Evolutionary conservation across 1,284 basidiomycete genomes (phyloP), one percentile per base, ranked within the genome.

Genomic region (Fomitiporia mediterranea): DNA sequence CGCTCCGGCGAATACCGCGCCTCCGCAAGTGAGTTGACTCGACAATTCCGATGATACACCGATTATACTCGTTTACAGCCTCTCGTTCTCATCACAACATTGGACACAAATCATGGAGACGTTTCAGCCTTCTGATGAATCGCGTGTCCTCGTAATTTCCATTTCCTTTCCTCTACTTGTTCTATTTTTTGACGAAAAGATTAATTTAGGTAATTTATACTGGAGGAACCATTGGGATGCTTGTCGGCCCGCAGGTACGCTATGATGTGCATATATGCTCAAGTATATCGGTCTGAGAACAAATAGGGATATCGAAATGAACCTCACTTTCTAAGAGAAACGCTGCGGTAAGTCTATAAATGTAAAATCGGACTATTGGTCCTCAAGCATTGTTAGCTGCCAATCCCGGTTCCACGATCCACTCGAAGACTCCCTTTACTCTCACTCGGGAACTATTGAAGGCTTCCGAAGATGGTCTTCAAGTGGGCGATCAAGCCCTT

Each of bases 191-290:
- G 77, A 23, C 8, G 34, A 42, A 2, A 1, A 15, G 15, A 8
- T 39, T 17, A 37, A 15, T 30, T 13, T 19, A 56, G 55, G 39
- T 93, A 59, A 84, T 95, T 46, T 93, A 93, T 72, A 81, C 80
- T 53, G 91, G 92, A 50, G 91, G 90, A 28, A 94, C 91, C 0
- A 89, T 94, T 62, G 90, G 90, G 9, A 93, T 93, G 91, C 83
- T 93, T 39, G 78, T 88, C 35, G 83, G 86, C 35, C 74, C 83
- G 61, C 64, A 19, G 9, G 39, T 53, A 30, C 28, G 35, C 34
- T 21, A n/a, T n/a, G 27, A 4, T 30, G 79, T 28, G 7, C 35
- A 42, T 9, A 23, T 42, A 17, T 28, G 23, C 38, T 27, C 25
- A 21, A 30, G 11, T 13, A 28, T 28, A 2, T 46, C n/a, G 25